Evolutionary conservation across 441 rosid species (phyloP).

Genomic region (Euphorbia schlechtendalii): DNA sequence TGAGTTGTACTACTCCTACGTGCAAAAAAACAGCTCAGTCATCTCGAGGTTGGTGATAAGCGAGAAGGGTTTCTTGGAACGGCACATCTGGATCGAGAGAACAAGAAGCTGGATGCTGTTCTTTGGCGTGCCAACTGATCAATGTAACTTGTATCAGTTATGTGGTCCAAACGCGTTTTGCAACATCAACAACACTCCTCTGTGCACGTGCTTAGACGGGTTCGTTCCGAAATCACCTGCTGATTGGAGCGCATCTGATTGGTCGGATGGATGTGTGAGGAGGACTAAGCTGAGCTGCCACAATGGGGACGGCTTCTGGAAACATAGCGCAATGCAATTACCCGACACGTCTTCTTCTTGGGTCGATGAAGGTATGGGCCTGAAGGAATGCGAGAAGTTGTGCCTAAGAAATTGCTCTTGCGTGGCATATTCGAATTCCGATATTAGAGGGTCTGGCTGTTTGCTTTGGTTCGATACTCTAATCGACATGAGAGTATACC

Average conservation of each 20-base stretch:
- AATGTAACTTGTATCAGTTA: slow-evolving; percentile 40
- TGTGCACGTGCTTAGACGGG: slow-evolving; percentile 53
- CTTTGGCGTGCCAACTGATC: slow-evolving; percentile 60
- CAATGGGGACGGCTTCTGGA: slow-evolving; percentile 37
- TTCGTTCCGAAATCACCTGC: slow-evolving; percentile 40
- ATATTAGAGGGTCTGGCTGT: slow-evolving; percentile 49
- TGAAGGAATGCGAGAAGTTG: slow-evolving; percentile 39
- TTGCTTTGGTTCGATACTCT: slow-evolving; percentile 41
- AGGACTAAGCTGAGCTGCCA: slow-evolving; percentile 33
- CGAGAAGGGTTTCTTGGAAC: slow-evolving; percentile 34
- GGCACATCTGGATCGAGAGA: slow-evolving; percentile 49
- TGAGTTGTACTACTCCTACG: slow-evolving; percentile 10
- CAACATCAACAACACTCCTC: slow-evolving; percentile 40
- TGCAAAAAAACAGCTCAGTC: background rate
- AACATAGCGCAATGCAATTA: slow-evolving; percentile 36
- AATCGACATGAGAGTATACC: slow-evolving; percentile 21
- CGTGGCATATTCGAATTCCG: slow-evolving; percentile 45
- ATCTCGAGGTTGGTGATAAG: slow-evolving; percentile 38
- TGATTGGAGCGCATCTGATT: slow-evolving; percentile 45
- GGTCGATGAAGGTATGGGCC: slow-evolving; percentile 25
- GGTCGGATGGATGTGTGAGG: slow-evolving; percentile 55
- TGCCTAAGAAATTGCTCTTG: slow-evolving; percentile 58
- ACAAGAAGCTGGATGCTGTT: slow-evolving; percentile 34
- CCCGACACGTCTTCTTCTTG: slow-evolving; percentile 43
- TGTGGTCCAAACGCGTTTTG: slow-evolving; percentile 57